These are phyloP conservation scores for Sclerotinia spermophila DNA, from an alignment of 2,329 filamentous ascomycete genomes.

Conservation along the genomic window DNA sequence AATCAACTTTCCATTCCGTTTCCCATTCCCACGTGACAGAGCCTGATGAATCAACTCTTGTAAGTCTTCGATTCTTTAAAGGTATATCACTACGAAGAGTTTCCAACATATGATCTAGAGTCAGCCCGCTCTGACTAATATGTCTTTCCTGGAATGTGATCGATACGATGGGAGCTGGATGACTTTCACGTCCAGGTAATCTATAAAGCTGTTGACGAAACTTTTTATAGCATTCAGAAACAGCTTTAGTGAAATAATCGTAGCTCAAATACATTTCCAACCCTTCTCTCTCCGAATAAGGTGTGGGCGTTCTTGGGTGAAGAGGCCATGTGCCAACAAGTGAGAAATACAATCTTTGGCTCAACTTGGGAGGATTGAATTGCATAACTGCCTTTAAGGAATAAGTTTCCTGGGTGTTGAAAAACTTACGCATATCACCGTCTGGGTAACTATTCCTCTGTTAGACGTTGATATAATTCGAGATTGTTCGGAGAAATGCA, in stretches of 20 bases:
- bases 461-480: neutral
- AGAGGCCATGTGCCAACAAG: neutral
- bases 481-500: neutral
- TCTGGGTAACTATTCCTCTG: neutral
- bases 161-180: neutral
- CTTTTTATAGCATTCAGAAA: neutral
- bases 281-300: accelerated
- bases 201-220: no score
- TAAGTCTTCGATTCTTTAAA: no score
- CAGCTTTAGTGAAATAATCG: neutral
- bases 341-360: neutral
- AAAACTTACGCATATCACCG: no score
- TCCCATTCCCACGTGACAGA: neutral
- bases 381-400: no score
- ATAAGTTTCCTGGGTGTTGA: no score
- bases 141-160: neutral
- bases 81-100: neutral
- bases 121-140: neutral
- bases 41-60: neutral
- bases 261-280: neutral
- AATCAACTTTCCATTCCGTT: neutral
- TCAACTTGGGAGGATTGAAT: neutral
- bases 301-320: accelerated
- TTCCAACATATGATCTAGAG: neutral
- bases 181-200: neutral